Base-by-base conservation (phyloP, 2,329 filamentous ascomycete species). In the Aureobasidium musti region DNA sequence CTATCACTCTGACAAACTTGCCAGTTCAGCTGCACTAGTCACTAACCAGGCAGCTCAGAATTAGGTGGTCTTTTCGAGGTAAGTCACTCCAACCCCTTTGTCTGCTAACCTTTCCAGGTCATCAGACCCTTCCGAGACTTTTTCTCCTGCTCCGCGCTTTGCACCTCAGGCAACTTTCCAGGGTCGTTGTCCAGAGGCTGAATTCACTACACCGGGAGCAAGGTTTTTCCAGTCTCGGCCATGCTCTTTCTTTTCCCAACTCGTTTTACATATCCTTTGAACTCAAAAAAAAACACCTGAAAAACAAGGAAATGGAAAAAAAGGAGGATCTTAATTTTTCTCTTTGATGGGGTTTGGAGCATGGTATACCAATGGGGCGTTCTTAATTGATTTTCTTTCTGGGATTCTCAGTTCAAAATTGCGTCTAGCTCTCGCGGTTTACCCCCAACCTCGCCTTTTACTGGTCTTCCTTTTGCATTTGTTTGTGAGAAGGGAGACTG, bases 191-290 rank as follows among this genome's bases (percentile, higher is more conserved):
- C 8, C 26, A n/a, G 21, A 17, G 52, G 19, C n/a, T 10, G 14
- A 21, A n/a, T 26, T 14, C 1, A 45, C 23, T 45, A 45, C 54
- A 45, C 26, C 8, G 28, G 23, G 17, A 39, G 26, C 4, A 10
- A 28, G 39, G 54, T 30, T 59, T 59, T 57, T 57, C 43, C 54
- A 41, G 37, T 57, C 54, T 57, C 43, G 54, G 37, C 30, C 54
- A n/a, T n/a, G 37, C 54, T 57, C 54, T 21, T 8, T 17, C 3
- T 43, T 39, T 54, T 33, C 30, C 19, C 33, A 4, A 19, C 33
- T 23, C 19, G 2, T 53, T 30, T 5, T 10, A 4, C 7, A n/a
- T 53, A 21, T 33, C 17, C 19, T 35, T 35, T 2, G 1, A 35
- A 11, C 3, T 21, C 30, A 33, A 33, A 33, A 28, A 5, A 19